A percentile compares a stretch with the other conserved stretches of the same genome.
phyloP scores from a whole-genome alignment of 345 rosid genomes.

The Corymbia maculata region DNA sequence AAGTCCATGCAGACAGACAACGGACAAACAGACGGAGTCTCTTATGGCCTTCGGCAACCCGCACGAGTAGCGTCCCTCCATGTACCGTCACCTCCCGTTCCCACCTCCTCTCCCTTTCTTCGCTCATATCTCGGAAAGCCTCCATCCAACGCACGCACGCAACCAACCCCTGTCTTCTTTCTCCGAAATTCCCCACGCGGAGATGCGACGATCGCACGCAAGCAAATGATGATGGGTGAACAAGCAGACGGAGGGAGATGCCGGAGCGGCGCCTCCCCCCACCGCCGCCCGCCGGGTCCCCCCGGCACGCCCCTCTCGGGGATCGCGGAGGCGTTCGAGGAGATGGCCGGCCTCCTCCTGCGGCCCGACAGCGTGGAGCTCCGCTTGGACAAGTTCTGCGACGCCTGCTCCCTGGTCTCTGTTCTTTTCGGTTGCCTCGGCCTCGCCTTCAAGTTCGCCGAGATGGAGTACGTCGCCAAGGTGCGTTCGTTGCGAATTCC shows the following conservation, averaged over 20 bases:
- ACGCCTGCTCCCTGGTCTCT: constrained; percentile 58
- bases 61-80: constrained; percentile 7
- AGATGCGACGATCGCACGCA: background rate
- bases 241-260: background rate
- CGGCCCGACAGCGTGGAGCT: constrained; percentile 12
- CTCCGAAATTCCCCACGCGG: background rate
- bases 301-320: constrained; percentile 28
- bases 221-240: background rate
- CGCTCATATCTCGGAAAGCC: background rate
- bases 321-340: constrained; percentile 60
- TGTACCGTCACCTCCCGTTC: background rate
- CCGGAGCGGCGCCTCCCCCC: background rate
- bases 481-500: constrained; percentile 10
- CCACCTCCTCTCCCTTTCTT: background rate
- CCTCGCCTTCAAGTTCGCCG: constrained; percentile 86
- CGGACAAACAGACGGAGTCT: background rate
- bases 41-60: constrained; percentile 4
- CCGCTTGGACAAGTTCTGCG: constrained; percentile 48
- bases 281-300: background rate
- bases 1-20: background rate
- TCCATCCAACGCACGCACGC: background rate
- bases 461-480: constrained; percentile 70
- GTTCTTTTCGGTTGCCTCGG: constrained; percentile 70
- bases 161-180: background rate
- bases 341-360: constrained; percentile 23